Evolutionary conservation across 2,329 filamentous ascomycete genomes (phyloP), one percentile per base, ranked within the genome.

Genomic region (Cercospora citrullina): DNA sequence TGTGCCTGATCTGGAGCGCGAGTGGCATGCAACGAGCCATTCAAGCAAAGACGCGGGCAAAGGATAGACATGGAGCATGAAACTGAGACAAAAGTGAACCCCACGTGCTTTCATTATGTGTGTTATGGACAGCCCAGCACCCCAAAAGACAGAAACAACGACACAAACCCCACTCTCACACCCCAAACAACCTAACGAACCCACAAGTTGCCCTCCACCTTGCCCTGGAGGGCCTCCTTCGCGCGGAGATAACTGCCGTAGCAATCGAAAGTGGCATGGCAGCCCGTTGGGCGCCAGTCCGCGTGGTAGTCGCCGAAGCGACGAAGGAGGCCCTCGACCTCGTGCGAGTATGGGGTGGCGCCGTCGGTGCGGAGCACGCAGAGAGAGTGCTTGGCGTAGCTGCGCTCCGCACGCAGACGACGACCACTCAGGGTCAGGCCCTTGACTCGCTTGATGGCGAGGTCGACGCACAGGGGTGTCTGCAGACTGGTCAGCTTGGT

Each of bases 301-400:
- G 23, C 12, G 26, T 4, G 23, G 53, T 30, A 31, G 53, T 57
- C 53, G 26, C 53, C 53, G 28, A 28, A 57, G 53, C 26, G 53
- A 57, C 53, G 10, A 28, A 57, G 53, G 14, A 57, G 26, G 53
- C 21, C 53, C 21, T 57, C 53, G 10, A 57, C 28, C 53, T 57
- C 53, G 53, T 57, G 53, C 53, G 26, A 57, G 53, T 28, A 16
- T 21, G 53, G 53, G 53, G 16, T n/a, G 53, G 26, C 10, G 53
- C 53, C 53, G 53, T 57, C 53, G 16, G 23, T 16, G 53, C 53
- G 53, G 53, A 57, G 23, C 14, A 57, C 26, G 53, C 23, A 28
- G 53, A 57, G 53, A 26, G 53, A 57, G 53, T 31, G 53, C 53
- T 57, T 57, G 53, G 53, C 55, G 55, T 58, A 28, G 55, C 26